Evolutionary conservation across 352 stramenopile species (phyloP).

Genomic region (Blastocystis hominis): DNA sequence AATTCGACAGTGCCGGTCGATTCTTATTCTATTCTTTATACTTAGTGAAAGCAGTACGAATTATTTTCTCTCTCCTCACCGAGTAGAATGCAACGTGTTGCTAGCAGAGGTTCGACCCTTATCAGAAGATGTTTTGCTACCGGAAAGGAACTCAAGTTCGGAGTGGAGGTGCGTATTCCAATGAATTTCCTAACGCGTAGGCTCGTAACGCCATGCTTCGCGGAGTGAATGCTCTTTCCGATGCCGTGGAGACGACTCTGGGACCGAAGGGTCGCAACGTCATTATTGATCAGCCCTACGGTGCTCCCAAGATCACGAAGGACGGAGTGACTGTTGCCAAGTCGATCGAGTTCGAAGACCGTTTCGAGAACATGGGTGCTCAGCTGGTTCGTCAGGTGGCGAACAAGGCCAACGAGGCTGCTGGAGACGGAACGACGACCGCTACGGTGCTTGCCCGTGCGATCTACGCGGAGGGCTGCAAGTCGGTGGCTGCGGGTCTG

Average conservation of each 20-base stretch:
- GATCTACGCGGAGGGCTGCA: slow-evolving; percentile 96
- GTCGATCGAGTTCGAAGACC: slow-evolving; percentile 90
- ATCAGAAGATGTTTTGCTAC: slow-evolving; percentile 57
- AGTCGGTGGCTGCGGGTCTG: slow-evolving; percentile 92
- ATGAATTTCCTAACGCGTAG: slow-evolving; percentile 60
- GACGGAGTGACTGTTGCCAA: slow-evolving; percentile 93
- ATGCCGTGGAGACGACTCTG: slow-evolving; percentile 94
- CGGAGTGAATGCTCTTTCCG: slow-evolving; percentile 92
- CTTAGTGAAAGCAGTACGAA: not conserved
- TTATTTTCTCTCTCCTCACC: not conserved
- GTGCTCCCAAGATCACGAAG: slow-evolving; percentile 91
- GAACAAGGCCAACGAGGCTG: slow-evolving; percentile 97
- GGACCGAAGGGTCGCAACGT: slow-evolving; percentile 98
- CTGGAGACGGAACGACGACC: slow-evolving; percentile 98
- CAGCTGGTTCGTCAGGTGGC: slow-evolving; percentile 77
- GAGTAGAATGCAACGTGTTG: slow-evolving; percentile 35
- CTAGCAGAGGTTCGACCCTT: not conserved
- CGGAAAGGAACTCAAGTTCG: slow-evolving; percentile 97
- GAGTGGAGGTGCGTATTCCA: slow-evolving; percentile 70
- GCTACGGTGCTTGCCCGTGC: slow-evolving; percentile 93
- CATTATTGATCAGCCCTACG: slow-evolving; percentile 95
- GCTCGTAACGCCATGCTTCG: slow-evolving; percentile 91
- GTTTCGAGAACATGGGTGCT: slow-evolving; percentile 71
- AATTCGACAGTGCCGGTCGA: not conserved
- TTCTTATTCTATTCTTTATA: slow-evolving; percentile 7